phyloP scores from a whole-genome alignment of 805 yeast genomes.

The Metschnikowia anglica region DNA sequence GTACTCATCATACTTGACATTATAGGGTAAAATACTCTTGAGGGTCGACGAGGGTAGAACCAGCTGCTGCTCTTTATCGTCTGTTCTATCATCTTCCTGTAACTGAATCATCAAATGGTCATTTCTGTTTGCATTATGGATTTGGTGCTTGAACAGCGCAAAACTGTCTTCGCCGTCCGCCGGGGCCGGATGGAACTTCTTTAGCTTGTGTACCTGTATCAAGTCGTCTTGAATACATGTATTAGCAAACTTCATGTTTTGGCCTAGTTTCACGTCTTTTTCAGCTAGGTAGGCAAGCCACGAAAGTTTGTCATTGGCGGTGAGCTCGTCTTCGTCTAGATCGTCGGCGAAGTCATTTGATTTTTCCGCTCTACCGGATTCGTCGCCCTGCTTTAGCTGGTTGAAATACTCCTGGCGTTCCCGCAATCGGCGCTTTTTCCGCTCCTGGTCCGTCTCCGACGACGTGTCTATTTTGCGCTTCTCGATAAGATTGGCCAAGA shows the following conservation, averaged over 20 bases:
- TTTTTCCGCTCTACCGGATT: constrained; percentile 11
- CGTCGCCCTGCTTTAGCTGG: constrained; percentile 33
- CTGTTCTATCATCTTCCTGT: constrained; percentile 23
- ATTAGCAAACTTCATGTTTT: constrained; percentile 35
- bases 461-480: constrained; percentile 38
- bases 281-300: constrained; percentile 42
- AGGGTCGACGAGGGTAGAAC: constrained; percentile 27
- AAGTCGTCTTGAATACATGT: constrained; percentile 30
- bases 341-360: constrained; percentile 21
- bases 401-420: constrained; percentile 43
- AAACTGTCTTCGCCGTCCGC: constrained; percentile 18
- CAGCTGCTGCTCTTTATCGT: constrained; percentile 2
- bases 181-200: constrained; percentile 30
- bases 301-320: constrained; percentile 26
- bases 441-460: constrained; percentile 36
- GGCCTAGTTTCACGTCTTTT: constrained; percentile 37
- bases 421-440: constrained; percentile 33
- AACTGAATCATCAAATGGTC: constrained; percentile 31
- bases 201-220: constrained; percentile 28
- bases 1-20: constrained; percentile 27
- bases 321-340: constrained; percentile 26
- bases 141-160: constrained; percentile 24
- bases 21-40: constrained; percentile 32
- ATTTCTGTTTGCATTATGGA: constrained; percentile 27
- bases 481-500: constrained; percentile 36